Evolutionary conservation across 176 grass and related monocot species (phyloP).

Genomic region (Poa pratensis): DNA sequence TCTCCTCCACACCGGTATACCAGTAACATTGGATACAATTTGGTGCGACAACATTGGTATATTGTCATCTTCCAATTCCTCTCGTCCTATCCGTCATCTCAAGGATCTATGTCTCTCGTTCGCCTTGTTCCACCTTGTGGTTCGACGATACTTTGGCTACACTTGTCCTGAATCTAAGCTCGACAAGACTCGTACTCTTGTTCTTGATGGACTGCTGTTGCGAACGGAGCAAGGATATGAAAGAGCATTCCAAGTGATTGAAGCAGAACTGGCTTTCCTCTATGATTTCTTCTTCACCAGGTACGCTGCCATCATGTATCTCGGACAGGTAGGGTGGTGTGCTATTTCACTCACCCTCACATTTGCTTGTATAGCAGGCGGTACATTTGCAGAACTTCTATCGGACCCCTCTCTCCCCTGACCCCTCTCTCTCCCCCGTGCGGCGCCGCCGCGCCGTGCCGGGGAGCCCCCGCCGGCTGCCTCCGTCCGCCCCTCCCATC

Average conservation of each 20-base stretch:
- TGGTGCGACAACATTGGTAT: slow-evolving; percentile 1
- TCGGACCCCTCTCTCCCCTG: too few relatives aligned
- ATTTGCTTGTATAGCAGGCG: not conserved
- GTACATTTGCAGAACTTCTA: too few relatives aligned
- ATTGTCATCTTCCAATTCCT: not conserved
- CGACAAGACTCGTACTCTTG: not conserved
- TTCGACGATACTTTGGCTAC: slow-evolving; percentile 15
- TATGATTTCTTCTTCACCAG: slow-evolving; percentile 21
- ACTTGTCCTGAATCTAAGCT: not conserved
- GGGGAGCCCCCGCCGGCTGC: too few relatives aligned
- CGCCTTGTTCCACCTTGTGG: not conserved
- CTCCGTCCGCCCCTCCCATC: too few relatives aligned
- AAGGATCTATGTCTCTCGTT: slow-evolving; percentile 13
- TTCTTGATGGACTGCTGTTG: not conserved
- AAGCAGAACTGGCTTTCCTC: not conserved
- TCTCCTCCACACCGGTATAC: too few relatives aligned
- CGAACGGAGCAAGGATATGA: not conserved
- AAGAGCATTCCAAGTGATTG: slow-evolving; percentile 26
- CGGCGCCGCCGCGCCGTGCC: too few relatives aligned
- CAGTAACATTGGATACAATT: not conserved
- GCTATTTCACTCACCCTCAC: not conserved
- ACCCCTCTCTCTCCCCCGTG: too few relatives aligned
- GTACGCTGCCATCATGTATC: not conserved
- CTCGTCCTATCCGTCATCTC: not conserved
- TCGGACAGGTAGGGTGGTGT: not conserved